phyloP scores from a whole-genome alignment of 192 early-diverging fungal species.

The Backusella parvicylindrica region DNA sequence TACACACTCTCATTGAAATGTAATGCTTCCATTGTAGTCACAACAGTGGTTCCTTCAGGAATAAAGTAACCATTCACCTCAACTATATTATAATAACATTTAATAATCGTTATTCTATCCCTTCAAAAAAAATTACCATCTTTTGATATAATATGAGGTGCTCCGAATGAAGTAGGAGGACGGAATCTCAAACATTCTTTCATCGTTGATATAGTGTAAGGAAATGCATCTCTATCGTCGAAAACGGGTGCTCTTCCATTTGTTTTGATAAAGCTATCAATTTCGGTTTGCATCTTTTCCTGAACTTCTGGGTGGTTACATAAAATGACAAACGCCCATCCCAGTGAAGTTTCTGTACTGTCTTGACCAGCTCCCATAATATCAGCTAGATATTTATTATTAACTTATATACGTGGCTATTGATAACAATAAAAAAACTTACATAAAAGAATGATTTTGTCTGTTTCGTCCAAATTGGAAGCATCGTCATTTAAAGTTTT shows the following conservation, averaged over 20 bases:
- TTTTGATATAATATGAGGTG: slow-evolving; percentile 11
- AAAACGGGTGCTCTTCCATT: neutral
- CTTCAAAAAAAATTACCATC: no score
- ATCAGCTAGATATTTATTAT: neutral
- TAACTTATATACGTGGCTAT: neutral
- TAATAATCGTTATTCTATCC: no score
- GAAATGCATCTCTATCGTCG: neutral
- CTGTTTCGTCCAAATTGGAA: neutral
- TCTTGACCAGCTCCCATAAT: slow-evolving; percentile 4
- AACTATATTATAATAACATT: no score
- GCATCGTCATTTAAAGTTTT: neutral
- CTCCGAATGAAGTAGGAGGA: slow-evolving; percentile 8
- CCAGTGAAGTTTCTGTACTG: slow-evolving; percentile 5
- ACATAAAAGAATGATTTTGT: neutral
- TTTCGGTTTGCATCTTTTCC: neutral
- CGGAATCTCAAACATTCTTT: slow-evolving; percentile 21
- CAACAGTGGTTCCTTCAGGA: slow-evolving; percentile 45
- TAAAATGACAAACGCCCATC: slow-evolving; percentile 8
- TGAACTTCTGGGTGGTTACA: slow-evolving; percentile 19
- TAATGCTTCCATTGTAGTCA: slow-evolving; percentile 48
- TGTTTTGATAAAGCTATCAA: slow-evolving; percentile 5
- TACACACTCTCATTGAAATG: slow-evolving; percentile 33
- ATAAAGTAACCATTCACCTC: slow-evolving; percentile 42
- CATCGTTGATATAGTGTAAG: slow-evolving; percentile 2
- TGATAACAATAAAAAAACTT: neutral